These are phyloP conservation scores for Neoscytalidium dimidiatum DNA, from an alignment of 2,329 filamentous ascomycete species.

Conservation along the genomic window DNA sequence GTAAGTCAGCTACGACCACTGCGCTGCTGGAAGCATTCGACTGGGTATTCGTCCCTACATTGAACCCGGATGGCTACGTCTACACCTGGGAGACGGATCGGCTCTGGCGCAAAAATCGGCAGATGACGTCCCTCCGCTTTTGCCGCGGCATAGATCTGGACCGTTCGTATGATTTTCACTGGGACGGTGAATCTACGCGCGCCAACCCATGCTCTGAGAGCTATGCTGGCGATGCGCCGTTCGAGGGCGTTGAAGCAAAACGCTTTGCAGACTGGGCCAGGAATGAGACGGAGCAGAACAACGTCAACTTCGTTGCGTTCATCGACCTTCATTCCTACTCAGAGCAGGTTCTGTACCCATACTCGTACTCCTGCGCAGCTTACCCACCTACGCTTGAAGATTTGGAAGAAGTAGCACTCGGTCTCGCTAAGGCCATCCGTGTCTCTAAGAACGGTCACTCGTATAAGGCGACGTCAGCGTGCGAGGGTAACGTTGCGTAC, in stretches of 20 bases:
- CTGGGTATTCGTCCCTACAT: slow-evolving; percentile 80
- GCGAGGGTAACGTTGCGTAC: slow-evolving; percentile 69
- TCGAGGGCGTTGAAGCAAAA: slow-evolving; percentile 78
- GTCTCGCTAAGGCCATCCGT: slow-evolving; percentile 85
- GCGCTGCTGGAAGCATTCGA: slow-evolving; percentile 82
- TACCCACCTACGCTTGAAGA: slow-evolving; percentile 87
- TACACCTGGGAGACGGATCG: slow-evolving; percentile 92
- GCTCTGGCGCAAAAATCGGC: slow-evolving; percentile 92
- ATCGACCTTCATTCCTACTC: slow-evolving; percentile 94
- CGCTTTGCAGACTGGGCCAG: slow-evolving; percentile 78
- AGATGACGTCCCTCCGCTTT: slow-evolving; percentile 77
- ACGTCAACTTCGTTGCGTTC: slow-evolving; percentile 78
- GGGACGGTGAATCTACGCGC: slow-evolving; percentile 66
- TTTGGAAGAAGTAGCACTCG: slow-evolving; percentile 84
- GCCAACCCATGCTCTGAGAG: slow-evolving; percentile 89
- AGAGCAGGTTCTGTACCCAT: slow-evolving; percentile 92
- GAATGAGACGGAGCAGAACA: slow-evolving; percentile 71
- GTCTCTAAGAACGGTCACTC: slow-evolving; percentile 69
- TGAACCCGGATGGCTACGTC: slow-evolving; percentile 93
- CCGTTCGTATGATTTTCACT: slow-evolving; percentile 80
- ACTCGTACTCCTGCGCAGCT: slow-evolving; percentile 77
- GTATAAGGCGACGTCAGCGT: slow-evolving; percentile 74
- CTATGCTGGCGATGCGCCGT: slow-evolving; percentile 80
- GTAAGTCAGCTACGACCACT: slow-evolving; percentile 69
- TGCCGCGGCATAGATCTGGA: slow-evolving; percentile 90